Evolutionary conservation across 441 rosid genomes (phyloP).

Genomic region (Euphorbia neoarborescens): DNA sequence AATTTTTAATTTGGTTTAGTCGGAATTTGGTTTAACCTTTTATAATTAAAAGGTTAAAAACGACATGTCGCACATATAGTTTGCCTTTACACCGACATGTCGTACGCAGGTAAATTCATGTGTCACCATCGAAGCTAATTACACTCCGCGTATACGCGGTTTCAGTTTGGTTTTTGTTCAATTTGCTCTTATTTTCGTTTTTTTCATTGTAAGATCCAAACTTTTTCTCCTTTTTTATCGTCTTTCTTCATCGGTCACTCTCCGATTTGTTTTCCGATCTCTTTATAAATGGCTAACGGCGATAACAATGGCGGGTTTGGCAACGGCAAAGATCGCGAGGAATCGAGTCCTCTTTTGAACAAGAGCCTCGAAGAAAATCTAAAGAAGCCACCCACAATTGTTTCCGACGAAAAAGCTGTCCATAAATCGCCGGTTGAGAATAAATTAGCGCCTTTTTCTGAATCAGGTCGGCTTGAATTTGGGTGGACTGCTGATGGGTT

Average conservation of each 20-base stretch:
- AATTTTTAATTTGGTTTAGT: too few relatives aligned
- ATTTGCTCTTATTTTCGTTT: background rate
- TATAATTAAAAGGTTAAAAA: too few relatives aligned
- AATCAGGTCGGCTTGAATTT: constrained; percentile 23
- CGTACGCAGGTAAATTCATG: background rate
- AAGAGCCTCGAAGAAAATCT: constrained; percentile 30
- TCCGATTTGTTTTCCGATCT: background rate
- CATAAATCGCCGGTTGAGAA: constrained; percentile 20
- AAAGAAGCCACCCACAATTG: constrained; percentile 24
- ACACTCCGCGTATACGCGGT: background rate
- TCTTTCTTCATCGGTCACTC: background rate
- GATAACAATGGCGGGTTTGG: constrained; percentile 17
- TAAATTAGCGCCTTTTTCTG: constrained; percentile 9
- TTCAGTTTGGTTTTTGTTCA: background rate
- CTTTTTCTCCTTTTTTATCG: background rate
- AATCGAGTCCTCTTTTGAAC: constrained; percentile 68
- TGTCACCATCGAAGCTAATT: background rate
- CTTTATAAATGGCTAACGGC: constrained; percentile 33
- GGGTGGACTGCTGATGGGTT: constrained; percentile 81
- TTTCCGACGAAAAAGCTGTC: constrained; percentile 13
- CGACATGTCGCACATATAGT: background rate
- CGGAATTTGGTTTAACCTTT: too few relatives aligned
- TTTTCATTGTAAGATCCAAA: background rate
- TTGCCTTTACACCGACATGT: background rate
- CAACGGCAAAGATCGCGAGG: constrained; percentile 31